Conservation (phyloP, 352 stramenopile species). For the Phytophthora tubulina region DNA sequence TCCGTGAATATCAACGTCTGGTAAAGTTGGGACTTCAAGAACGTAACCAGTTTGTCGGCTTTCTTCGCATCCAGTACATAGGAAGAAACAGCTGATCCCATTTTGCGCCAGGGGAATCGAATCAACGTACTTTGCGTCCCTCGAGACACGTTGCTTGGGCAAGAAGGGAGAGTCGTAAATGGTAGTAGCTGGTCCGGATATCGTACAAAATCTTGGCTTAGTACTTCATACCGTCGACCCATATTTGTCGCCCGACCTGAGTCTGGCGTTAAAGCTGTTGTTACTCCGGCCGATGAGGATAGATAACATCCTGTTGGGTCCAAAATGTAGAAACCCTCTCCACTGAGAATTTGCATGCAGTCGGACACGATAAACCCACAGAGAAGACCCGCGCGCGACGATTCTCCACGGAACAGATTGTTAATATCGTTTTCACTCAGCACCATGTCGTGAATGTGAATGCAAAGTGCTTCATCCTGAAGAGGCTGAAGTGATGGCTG, state of each 20-base stretch:
- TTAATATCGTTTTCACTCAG: conserved; percentile 66
- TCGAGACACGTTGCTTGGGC: conserved; percentile 59
- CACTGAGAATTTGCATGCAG: conserved; percentile 84
- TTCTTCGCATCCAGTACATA: conserved; percentile 44
- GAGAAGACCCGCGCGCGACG: conserved; percentile 62
- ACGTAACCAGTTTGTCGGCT: conserved; percentile 45
- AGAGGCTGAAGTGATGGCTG: conserved; percentile 77
- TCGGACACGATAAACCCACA: conserved; percentile 74
- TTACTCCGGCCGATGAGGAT: conserved; percentile 28
- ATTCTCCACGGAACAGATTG: conserved; percentile 57
- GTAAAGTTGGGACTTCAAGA: conserved; percentile 56
- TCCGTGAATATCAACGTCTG: conserved; percentile 79
- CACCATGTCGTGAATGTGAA: conserved; percentile 74
- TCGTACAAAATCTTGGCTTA: conserved; percentile 64
- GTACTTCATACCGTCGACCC: conserved; percentile 71
- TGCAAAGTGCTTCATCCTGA: conserved; percentile 73
- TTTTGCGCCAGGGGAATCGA: conserved; percentile 75
- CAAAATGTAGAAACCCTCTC: conserved; percentile 80
- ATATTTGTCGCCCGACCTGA: conserved; percentile 25
- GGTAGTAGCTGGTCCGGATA: conserved; percentile 82
- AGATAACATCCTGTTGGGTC: conserved; percentile 71
- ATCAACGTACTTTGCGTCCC: conserved; percentile 70
- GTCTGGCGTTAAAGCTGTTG: conserved; percentile 8
- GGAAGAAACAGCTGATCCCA: conserved; percentile 48
- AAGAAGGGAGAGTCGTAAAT: conserved; percentile 74